Base-by-base conservation (phyloP, 202 grass and related monocot genomes). In the Zoysia matrella region DNA sequence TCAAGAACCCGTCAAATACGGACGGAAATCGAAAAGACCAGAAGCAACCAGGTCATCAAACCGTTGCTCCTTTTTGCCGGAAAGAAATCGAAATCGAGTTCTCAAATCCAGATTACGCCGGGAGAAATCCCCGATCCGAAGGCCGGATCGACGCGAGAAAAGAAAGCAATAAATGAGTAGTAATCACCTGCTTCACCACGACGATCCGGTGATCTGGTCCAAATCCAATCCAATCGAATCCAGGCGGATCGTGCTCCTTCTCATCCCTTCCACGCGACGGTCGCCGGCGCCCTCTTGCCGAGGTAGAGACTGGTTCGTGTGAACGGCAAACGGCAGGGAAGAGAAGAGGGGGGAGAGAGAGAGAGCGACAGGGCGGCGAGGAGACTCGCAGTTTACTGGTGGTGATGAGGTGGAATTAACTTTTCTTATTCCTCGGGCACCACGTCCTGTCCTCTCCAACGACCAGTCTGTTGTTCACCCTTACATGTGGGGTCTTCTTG, bases 301-400 rank as follows among this genome's bases (percentile, higher is more conserved):
- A 62, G 62, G 81, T 69, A 67, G 76, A 49, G 42, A 69, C 81
- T 12, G 76, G 47, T 67, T 78, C 74, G 61, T 83, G 54, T 62
- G 60, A 82, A 82, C 53, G 54, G 54, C 52, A 70, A 22, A 22
- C 22, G 22, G 22, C 22, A 22, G 70, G 6, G 78, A 46, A 9
- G 14, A 4, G 67, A 30, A 10, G 66, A 11, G 85, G 49, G 22
- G 22, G 22, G 22, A 7, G 51, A 56, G 76, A 52, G 1, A 13
- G 85, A 30, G 54, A 47, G 53, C 43, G 66, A 80, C 53, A 36
- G 7, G 71, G 66, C 78, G n/a, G 41, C 58, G 43, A 64, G 61
- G 60, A 54, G 87, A 89, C 87, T 89, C 78, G 83, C 78, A 61
- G 78, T 89, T 89, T 86, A 89, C 79, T 83, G 79, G 74, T 67